Conservation (phyloP, 768 basidiomycete genomes). For the Aureoboletus auriporus region DNA sequence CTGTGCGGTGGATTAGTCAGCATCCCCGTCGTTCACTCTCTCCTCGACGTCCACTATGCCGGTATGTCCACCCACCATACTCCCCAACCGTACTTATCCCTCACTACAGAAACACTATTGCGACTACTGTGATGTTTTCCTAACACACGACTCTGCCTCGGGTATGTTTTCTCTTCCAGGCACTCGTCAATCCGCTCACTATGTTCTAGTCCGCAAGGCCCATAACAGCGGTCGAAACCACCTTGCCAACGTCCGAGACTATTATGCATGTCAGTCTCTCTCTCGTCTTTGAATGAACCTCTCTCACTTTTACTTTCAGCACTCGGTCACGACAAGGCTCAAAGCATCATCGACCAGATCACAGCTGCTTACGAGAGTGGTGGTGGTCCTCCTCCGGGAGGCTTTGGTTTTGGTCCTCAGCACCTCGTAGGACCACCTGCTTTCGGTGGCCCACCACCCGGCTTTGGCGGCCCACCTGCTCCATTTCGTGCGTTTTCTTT, state of each 20-base stretch:
- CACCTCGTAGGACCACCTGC: slow-evolving; percentile 59
- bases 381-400: slow-evolving; percentile 81
- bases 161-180: slow-evolving; percentile 41
- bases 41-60: slow-evolving; percentile 48
- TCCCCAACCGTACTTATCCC: slow-evolving; percentile 2
- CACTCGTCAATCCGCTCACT: slow-evolving; percentile 6
- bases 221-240: slow-evolving; percentile 99
- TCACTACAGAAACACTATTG: slow-evolving; percentile 80
- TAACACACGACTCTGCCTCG: slow-evolving; percentile 93
- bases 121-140: slow-evolving; percentile 90
- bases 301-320: slow-evolving; percentile 39
- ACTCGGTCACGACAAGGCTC: slow-evolving; percentile 94
- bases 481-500: slow-evolving; percentile 14
- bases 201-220: slow-evolving; percentile 80
- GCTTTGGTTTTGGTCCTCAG: slow-evolving; percentile 83
- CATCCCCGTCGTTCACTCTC: slow-evolving; percentile 11
- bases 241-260: slow-evolving; percentile 92
- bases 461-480: slow-evolving; percentile 47
- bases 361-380: slow-evolving; percentile 88
- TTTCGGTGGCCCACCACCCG: slow-evolving; percentile 47
- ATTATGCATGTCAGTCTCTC: slow-evolving; percentile 78
- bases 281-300: neutral
- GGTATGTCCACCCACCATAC: slow-evolving; percentile 38
- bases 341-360: slow-evolving; percentile 98
- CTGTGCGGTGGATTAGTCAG: slow-evolving; percentile 23